These are phyloP conservation scores for Fraxinus paxiana DNA, from an alignment of 305 asterid genomes.

Conservation along the genomic window DNA sequence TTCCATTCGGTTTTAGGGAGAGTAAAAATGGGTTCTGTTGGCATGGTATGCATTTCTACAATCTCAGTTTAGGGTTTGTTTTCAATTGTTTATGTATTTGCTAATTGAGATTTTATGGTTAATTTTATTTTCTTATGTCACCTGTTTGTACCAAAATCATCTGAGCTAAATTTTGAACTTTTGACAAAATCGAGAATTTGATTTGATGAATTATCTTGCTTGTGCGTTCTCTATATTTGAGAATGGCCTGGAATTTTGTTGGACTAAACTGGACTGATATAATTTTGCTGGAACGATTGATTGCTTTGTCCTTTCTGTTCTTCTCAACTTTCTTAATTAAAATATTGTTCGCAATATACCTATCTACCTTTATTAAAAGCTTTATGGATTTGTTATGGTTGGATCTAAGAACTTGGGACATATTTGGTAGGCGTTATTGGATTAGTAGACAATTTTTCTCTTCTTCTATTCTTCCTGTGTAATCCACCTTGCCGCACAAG, in stretches of 20 bases:
- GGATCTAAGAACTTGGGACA: background rate
- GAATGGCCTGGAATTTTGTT: background rate
- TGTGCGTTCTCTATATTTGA: background rate
- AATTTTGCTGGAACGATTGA: background rate
- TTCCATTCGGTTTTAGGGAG: background rate
- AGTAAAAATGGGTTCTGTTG: conserved; percentile 43
- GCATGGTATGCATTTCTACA: conserved; percentile 35
- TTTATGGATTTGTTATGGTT: background rate
- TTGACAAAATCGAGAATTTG: background rate
- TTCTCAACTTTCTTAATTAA: background rate
- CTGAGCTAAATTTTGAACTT: background rate
- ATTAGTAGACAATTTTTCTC: too few species aligned
- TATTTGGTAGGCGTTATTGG: background rate
- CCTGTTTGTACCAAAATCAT: background rate
- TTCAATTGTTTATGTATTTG: background rate
- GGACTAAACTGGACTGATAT: background rate
- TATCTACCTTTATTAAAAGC: background rate
- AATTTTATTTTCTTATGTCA: background rate
- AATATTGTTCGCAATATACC: background rate
- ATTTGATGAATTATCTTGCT: background rate
- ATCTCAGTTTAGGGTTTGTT: background rate
- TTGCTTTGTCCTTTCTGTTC: background rate
- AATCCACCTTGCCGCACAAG: background rate
- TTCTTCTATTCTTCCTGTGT: background rate
- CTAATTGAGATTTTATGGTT: background rate